phyloP scores from a whole-genome alignment of 2,329 filamentous ascomycete genomes.

The Venturiaceae sp. region DNA sequence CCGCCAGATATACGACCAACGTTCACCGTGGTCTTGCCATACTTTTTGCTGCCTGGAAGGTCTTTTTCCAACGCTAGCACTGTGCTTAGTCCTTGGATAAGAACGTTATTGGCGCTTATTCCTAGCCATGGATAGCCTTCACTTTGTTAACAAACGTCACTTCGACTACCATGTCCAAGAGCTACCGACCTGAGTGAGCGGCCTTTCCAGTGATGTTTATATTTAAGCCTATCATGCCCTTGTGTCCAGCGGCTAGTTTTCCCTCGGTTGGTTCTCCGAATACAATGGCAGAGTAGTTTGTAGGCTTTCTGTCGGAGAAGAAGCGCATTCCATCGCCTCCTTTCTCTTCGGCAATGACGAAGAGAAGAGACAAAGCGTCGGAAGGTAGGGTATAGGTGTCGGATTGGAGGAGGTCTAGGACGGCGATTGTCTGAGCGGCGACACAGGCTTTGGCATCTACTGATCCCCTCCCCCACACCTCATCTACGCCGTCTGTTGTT shows the following conservation, averaged over 20 bases:
- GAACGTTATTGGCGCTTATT: slow-evolving; percentile 70
- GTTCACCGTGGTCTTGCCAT: slow-evolving; percentile 84
- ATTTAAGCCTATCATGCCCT: slow-evolving; percentile 64
- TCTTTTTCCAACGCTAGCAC: slow-evolving; percentile 53
- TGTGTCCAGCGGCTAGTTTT: slow-evolving; percentile 83
- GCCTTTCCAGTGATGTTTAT: slow-evolving; percentile 64
- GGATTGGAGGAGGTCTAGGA: slow-evolving; percentile 40
- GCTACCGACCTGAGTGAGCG: slow-evolving; percentile 81
- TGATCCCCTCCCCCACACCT: slow-evolving; percentile 61
- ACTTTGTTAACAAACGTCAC: no score
- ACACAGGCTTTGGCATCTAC: slow-evolving; percentile 53
- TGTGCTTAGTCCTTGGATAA: slow-evolving; percentile 61
- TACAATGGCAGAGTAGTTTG: slow-evolving; percentile 57
- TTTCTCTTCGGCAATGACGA: slow-evolving; percentile 74
- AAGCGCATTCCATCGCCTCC: slow-evolving; percentile 69
- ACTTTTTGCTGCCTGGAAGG: slow-evolving; percentile 65
- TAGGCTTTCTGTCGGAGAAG: slow-evolving; percentile 29
- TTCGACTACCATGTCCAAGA: no score
- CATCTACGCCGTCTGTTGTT: slow-evolving; percentile 32
- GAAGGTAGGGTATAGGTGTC: slow-evolving; percentile 20
- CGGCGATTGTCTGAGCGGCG: slow-evolving; percentile 63
- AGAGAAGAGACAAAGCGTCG: slow-evolving; percentile 42
- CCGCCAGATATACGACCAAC: slow-evolving; percentile 71
- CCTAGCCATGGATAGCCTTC: slow-evolving; percentile 91
- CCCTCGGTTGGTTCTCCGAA: slow-evolving; percentile 92